Evolutionary conservation across 805 yeast species (phyloP).

Genomic region (Zygoascus flipseniorum): DNA sequence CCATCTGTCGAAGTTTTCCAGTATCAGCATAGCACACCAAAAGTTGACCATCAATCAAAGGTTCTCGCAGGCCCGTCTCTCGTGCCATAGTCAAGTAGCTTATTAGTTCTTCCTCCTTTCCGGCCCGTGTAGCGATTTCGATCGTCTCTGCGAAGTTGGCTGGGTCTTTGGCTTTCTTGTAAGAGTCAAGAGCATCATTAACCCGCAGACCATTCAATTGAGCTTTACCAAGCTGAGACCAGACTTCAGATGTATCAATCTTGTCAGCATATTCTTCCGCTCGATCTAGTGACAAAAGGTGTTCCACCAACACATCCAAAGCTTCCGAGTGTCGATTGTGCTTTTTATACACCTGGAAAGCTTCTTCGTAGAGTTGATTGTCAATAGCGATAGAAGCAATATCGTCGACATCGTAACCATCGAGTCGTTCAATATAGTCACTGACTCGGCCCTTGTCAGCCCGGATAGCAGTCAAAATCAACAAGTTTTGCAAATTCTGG

Average conservation of each 20-base stretch:
- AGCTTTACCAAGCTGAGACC: conserved; percentile 95
- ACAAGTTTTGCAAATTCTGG: conserved; percentile 86
- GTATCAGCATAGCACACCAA: conserved; percentile 79
- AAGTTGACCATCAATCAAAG: conserved; percentile 85
- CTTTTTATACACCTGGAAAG: conserved; percentile 84
- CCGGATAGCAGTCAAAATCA: conserved; percentile 89
- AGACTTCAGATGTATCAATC: conserved; percentile 73
- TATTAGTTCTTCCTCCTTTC: conserved; percentile 88
- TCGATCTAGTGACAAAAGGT: conserved; percentile 87
- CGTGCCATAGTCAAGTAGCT: conserved; percentile 88
- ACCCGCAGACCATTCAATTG: conserved; percentile 90
- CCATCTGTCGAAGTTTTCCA: conserved; percentile 70
- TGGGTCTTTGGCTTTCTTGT: conserved; percentile 87
- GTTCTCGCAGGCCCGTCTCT: conserved; percentile 71
- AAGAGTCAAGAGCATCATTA: conserved; percentile 85
- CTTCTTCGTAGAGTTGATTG: conserved; percentile 85
- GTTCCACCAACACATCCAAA: conserved; percentile 83
- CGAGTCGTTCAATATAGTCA: conserved; percentile 79
- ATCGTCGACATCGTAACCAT: conserved; percentile 85
- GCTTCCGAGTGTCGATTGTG: conserved; percentile 72
- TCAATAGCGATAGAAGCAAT: conserved; percentile 89
- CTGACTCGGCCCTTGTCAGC: conserved; percentile 84
- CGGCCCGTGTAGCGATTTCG: conserved; percentile 92
- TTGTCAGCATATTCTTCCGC: conserved; percentile 91
- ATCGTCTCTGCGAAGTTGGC: conserved; percentile 83